Evolutionary conservation across 2,329 filamentous ascomycete species (phyloP), one percentile per base, ranked within the genome.

Genomic region (Cercospora zeina): DNA sequence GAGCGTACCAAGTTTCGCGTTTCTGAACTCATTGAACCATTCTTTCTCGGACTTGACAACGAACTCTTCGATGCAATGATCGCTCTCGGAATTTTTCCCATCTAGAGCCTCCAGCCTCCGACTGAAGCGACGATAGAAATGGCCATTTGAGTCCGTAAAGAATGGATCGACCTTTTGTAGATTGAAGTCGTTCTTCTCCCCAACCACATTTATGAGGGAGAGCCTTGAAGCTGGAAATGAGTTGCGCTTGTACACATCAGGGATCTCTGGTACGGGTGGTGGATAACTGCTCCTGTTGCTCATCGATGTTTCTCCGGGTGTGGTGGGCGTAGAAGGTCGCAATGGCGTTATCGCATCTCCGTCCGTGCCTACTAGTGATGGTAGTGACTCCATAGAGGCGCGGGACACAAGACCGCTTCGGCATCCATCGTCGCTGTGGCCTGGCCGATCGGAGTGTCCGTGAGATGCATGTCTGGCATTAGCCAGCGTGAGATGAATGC

Each of bases 31-130:
- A 54, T 80, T 78, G 67, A 85, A 87, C 86, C 86, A 89, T 65
- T 85, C 80, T 76, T 87, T 87, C 73, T 89, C 85, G 27, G 83
- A 85, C 68, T 84, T 84, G 60, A 83, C 79, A 13, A 89, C 75
- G 70, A 83, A 88, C 27, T 85, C 80, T 67, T 88, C 86, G 61
- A 88, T 87, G 68, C 85, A 88, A 1, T 65, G 60, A 30, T 82
- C 77, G 0, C 75, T 79, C 63, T 83, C 80, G 0, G 85, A 87
- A 62, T 83, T 85, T 58, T 79, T 77, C 7, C 80, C 83, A 45
- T 77, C 81, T 10, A 88, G 75, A 1, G 73, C 73, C 36, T 83
- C 80, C 0, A 88, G 78, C 68, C 79, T 82, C 69, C 80, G 78
- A 58, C 82, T 80, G 64, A 87, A 88, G 1, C 75, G 77, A 54